Evolutionary conservation across 345 rosid genomes (phyloP), one percentile per base, ranked within the genome.

Genomic region (Draba incana): DNA sequence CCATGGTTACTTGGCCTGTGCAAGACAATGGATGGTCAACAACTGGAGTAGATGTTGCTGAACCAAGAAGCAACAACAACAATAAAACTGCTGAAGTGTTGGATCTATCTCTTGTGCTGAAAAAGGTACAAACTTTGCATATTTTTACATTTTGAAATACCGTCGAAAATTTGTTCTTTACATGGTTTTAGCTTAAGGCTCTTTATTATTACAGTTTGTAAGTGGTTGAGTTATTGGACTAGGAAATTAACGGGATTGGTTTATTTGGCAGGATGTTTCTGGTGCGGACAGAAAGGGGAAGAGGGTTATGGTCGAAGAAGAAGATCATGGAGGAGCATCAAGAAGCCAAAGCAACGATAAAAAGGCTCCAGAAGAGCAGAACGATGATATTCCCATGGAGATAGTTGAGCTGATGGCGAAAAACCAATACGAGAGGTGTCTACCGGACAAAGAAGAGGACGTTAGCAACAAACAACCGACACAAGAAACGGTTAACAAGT

Each of bases 331-430:
- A 52, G 54, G 84, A 78, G 66, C 85, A 78, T 20, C 58, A 54
- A 68, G 62, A 77, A 81, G 78, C 53, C 79, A 69, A 27, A 42
- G 44, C 66, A 68, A 76, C 44, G 79, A 80, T 51, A 72, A 43
- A 74, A 77, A 77, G 62, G 88, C n/a, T n/a, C 42, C 80, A 64
- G 98, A 74, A 66, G 77, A 89, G 62, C 86, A 74, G 62, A 84
- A 78, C 72, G 99, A 91, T 82, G 99, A 94, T 71, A 85, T 86
- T 67, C 92, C 97, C 11, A 88, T 89, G 98, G 99, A 89, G 71
- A 89, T 95, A 59, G 98, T 83, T 25, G 98, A 95, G 78, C 91
- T 89, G 71, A 83, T 89, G 92, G 97, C 99, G 68, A 89, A 83
- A 79, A 78, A 84, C 81, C 98, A 89, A 70, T 86, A 85, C 51